Percentiles rank a stretch among this genome's conserved stretches.
phyloP scores from a whole-genome alignment of 495 filamentous ascomycete species.

The Astrothelium macrocarpum region DNA sequence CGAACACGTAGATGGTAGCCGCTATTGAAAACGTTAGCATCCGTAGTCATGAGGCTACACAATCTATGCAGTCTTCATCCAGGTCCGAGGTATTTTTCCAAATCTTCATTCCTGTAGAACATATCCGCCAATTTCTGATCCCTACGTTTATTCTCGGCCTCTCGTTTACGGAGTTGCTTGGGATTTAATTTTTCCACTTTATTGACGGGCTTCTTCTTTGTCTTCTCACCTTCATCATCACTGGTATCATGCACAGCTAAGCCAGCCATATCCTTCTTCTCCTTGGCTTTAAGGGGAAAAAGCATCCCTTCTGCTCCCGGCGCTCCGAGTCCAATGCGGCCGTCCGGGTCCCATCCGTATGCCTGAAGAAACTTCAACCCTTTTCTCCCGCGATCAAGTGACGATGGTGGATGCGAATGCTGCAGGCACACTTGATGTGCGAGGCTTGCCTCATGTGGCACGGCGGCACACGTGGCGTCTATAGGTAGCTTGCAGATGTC shows the following conservation, averaged over 20 bases:
- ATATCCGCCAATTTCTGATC: conserved; percentile 52
- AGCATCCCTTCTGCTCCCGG: conserved; percentile 57
- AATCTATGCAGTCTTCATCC: not conserved
- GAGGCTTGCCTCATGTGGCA: conserved; percentile 59
- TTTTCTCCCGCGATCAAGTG: conserved; percentile 65
- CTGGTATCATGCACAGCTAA: conserved; percentile 41
- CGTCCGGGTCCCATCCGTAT: conserved; percentile 85
- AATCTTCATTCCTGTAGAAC: conserved; percentile 60
- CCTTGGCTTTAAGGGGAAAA: conserved; percentile 61
- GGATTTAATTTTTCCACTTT: conserved; percentile 55
- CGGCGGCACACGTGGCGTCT: conserved; percentile 11
- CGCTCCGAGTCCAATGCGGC: conserved; percentile 60
- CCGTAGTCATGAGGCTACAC: too few species aligned
- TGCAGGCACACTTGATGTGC: conserved; percentile 72
- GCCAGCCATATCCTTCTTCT: conserved; percentile 66
- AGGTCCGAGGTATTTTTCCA: conserved; percentile 60
- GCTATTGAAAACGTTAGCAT: too few species aligned
- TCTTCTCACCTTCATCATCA: conserved; percentile 21
- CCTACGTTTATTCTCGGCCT: conserved; percentile 50
- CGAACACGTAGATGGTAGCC: too few species aligned
- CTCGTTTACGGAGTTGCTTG: conserved; percentile 54
- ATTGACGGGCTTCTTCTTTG: conserved; percentile 20
- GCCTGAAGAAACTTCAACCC: conserved; percentile 66
- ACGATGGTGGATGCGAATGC: conserved; percentile 78
- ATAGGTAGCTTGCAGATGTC: conserved; percentile 53